Percentiles rank a stretch among this genome's conserved stretches.
Conservation (phyloP, 2,329 filamentous ascomycete genomes). For the Arthrobotrys pseudoclavata region DNA sequence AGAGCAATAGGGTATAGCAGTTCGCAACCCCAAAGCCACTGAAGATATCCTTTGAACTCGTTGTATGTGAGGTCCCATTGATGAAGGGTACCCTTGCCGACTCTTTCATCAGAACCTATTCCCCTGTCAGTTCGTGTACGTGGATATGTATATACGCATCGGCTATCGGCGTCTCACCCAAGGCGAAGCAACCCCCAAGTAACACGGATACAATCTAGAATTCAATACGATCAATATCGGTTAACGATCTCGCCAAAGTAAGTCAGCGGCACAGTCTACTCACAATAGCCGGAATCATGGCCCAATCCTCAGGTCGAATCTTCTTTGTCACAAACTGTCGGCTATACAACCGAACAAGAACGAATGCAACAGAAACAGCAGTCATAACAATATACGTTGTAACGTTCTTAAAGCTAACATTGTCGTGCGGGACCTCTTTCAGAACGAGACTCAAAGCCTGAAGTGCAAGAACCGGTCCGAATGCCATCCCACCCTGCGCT, state of each 20-base stretch:
- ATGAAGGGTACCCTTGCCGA: conserved; percentile 55
- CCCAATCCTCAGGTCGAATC: conserved; percentile 58
- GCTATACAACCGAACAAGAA: conserved; percentile 49
- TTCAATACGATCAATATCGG: conserved; percentile 2
- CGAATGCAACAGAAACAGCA: conserved; percentile 52
- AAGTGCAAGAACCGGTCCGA: conserved; percentile 42
- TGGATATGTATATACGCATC: not conserved
- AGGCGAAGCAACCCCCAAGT: conserved; percentile 44
- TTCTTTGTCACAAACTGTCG: conserved; percentile 58
- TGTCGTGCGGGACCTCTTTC: conserved; percentile 53
- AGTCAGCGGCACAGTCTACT: conserved; percentile 1
- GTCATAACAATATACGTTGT: conserved; percentile 54
- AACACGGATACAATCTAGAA: conserved; percentile 42
- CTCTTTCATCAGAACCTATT: conserved; percentile 53
- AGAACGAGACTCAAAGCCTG: conserved; percentile 49
- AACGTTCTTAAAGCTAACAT: conserved; percentile 56
- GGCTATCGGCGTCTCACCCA: conserved; percentile 20
- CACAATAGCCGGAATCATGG: conserved; percentile 57
- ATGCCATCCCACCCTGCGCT: conserved; percentile 35
- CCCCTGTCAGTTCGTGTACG: not conserved
- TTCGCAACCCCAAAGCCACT: conserved; percentile 55
- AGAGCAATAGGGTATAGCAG: conserved; percentile 46
- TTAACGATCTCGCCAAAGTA: not conserved
- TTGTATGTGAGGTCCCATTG: conserved; percentile 54
- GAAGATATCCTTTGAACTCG: conserved; percentile 51